A percentile compares a stretch with the other conserved stretches of the same genome.
phyloP scores from a whole-genome alignment of 306 rosid genomes.

The Spatholobus suberectus region DNA sequence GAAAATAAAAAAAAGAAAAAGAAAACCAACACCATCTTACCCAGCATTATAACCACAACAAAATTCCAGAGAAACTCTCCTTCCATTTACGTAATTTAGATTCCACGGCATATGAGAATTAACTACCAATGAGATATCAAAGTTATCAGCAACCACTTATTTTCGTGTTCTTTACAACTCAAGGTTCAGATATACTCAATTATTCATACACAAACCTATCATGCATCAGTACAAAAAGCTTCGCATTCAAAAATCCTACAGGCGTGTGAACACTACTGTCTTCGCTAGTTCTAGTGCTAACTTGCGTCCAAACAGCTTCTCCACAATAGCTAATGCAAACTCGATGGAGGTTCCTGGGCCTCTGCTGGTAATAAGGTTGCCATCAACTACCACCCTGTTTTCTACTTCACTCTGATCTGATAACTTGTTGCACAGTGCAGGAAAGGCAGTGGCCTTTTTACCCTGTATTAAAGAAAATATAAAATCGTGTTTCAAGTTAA shows the following conservation, averaged over 20 bases:
- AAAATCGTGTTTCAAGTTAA: neutral
- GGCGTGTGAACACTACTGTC: conserved; percentile 51
- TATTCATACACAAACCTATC: conserved; percentile 44
- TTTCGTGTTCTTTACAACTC: conserved; percentile 7
- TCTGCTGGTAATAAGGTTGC: conserved; percentile 86
- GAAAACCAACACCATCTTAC: neutral
- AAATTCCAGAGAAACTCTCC: neutral
- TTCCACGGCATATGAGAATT: neutral
- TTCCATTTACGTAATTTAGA: neutral
- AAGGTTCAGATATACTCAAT: conserved; percentile 28
- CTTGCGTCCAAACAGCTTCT: conserved; percentile 74
- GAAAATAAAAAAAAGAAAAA: neutral
- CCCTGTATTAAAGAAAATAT: conserved; percentile 53
- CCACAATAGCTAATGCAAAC: conserved; percentile 78
- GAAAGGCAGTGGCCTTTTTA: conserved; percentile 86
- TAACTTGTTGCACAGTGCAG: conserved; percentile 69
- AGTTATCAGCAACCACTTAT: neutral
- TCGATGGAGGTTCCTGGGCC: conserved; percentile 90
- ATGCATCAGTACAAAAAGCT: conserved; percentile 17
- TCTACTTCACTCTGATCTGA: conserved; percentile 78
- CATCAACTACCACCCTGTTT: conserved; percentile 84
- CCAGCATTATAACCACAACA: neutral
- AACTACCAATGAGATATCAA: neutral
- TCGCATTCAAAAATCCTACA: conserved; percentile 42
- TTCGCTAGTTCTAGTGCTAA: conserved; percentile 67